Percentiles rank a stretch among this genome's conserved stretches.
Evolutionary conservation across 805 yeast genomes (phyloP).

Genomic region (Nakazawaea ernobii): DNA sequence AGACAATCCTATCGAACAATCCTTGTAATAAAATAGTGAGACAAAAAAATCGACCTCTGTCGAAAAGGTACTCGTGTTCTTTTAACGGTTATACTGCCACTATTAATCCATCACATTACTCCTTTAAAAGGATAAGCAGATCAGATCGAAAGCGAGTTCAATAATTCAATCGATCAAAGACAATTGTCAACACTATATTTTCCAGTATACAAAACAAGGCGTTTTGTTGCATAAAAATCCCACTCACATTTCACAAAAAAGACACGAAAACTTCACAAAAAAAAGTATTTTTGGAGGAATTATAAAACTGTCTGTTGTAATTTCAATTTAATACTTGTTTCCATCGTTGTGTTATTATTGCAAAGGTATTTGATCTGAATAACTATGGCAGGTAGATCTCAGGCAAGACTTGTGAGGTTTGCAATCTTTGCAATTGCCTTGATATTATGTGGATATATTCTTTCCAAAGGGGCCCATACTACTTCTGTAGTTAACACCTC

Average conservation of each 20-base stretch:
- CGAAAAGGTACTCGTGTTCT: no score
- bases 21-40: neutral
- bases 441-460: constrained; percentile 40
- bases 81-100: no score
- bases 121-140: no score
- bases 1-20: neutral
- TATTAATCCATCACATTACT: no score
- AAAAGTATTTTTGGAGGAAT: no score
- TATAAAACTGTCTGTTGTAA: neutral
- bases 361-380: no score
- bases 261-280: neutral
- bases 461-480: constrained; percentile 39
- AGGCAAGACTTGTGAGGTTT: constrained; percentile 42
- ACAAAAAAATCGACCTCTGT: no score
- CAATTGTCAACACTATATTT: no score
- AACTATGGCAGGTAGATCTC: constrained; percentile 36
- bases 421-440: constrained; percentile 40
- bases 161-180: no score
- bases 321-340: neutral
- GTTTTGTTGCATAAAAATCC: neutral
- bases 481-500: constrained; percentile 17
- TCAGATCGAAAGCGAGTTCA: no score
- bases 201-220: no score
- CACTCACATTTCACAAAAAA: neutral
- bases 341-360: neutral